Base-by-base conservation (phyloP, 1,284 basidiomycete species). In the Apiotrichum siamense region DNA sequence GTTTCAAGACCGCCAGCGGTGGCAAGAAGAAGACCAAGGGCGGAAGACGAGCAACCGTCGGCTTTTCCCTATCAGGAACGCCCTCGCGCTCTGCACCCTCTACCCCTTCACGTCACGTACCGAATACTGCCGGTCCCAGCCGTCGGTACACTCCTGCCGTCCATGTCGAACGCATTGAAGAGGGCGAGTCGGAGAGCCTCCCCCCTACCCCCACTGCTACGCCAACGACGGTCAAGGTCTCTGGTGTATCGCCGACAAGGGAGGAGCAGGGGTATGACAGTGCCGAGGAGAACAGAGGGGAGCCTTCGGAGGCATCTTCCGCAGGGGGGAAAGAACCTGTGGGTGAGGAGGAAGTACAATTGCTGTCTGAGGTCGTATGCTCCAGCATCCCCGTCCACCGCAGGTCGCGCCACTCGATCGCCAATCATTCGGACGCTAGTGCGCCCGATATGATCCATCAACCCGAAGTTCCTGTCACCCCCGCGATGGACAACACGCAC, bases 51-150 rank as follows among this genome's bases (percentile, higher is more conserved):
- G 62, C 64, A 1, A 68, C 66, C 0, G 62, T 69, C 18, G 65
- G 63, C 11, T 66, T 69, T 33, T 59, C 33, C 5, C 46, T 66
- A 7, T 66, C 68, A 7, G 47, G 54, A 3, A 71, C 67, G 3
- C 69, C 69, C 2, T 47, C 47, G 9, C 42, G 46, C 3, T 3
- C 35, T 7, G 12, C 33, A 4, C n/a, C 4, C 13, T 17, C 33
- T 17, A n/a, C n/a, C n/a, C n/a, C n/a, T n/a, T 7, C 13, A 2
- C 20, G 32, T 18, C 17, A 7, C 18, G 26, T 20, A 1, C 33
- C 42, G 4, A n/a, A 31, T 36, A 27, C 40, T 9, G 25, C 35
- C 20, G 31, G 41, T 31, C 38, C 23, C 11, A 26, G 39, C 41
- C 29, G 33, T 18, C 11, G 29, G 25, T 23, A 15, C n/a, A n/a